Percentiles rank a stretch among this genome's conserved stretches.
phyloP scores from a whole-genome alignment of 2,329 filamentous ascomycete species.

The Hymenoscyphus scutula region DNA sequence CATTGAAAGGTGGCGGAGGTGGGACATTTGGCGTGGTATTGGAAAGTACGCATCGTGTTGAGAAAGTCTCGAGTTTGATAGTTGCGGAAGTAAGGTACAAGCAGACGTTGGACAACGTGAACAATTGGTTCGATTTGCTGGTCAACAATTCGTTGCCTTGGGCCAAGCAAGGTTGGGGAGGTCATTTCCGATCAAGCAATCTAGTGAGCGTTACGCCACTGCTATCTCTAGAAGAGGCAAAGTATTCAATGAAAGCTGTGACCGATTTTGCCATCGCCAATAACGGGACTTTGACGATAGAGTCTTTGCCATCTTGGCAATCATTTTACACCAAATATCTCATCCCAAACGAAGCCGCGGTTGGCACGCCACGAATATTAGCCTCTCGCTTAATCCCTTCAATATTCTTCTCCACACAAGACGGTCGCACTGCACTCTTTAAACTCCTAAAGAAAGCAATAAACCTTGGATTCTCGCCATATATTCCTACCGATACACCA shows the following conservation, averaged over 20 bases:
- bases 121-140: conserved; percentile 16
- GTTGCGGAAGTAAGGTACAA: conserved; percentile 20
- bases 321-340: conserved; percentile 3
- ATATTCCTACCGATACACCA: conserved; percentile 20
- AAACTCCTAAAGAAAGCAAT: neutral
- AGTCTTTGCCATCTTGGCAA: neutral
- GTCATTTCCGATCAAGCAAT: conserved; percentile 16
- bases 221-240: conserved; percentile 19
- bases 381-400: neutral
- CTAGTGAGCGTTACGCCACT: conserved; percentile 21
- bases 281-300: neutral
- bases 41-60: conserved; percentile 21
- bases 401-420: neutral
- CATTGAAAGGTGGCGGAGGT: conserved; percentile 46
- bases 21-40: conserved; percentile 46
- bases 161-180: conserved; percentile 25
- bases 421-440: neutral
- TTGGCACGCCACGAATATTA: neutral
- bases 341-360: neutral
- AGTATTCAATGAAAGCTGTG: conserved; percentile 17
- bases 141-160: conserved; percentile 21
- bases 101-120: conserved; percentile 11
- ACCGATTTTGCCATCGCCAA: conserved; percentile 12
- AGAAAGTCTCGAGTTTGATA: conserved; percentile 12
- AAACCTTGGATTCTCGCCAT: conserved; percentile 6